Base-by-base conservation (phyloP, 1,284 basidiomycete genomes). In the Ceratobasidium sp. region DNA sequence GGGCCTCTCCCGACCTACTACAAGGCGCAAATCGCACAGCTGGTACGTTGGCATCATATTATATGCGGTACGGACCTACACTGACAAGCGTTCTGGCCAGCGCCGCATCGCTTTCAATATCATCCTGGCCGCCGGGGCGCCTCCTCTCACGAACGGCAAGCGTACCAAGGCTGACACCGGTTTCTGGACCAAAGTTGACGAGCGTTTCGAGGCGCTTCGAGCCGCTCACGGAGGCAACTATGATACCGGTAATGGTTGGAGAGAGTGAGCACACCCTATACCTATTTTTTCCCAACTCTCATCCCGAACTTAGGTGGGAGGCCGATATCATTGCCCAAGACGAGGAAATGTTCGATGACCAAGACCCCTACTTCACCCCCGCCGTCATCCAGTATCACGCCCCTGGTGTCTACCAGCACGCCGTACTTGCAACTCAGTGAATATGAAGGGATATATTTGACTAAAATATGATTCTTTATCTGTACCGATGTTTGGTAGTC, bases 1-100 rank as follows among this genome's bases (percentile, higher is more conserved):
- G n/a, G 16, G 23, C 55, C 55, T 23, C 55, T 59, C 7, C 23
- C 55, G 8, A 33, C 27, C 16, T 18, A 18, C 55, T 59, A 30
- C 27, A 59, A 59, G 23, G 55, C 55, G 5, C 55, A 59, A 27
- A 59, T 59, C n/a, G 55, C 55, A 10, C 55, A 59, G 55, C 27
- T 27, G 8, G 55, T 30, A 16, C 5, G 52, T 23, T n/a, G n/a
- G n/a, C 52, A 54, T 23, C 52, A 5, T 20, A 16, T 46, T 54
- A 54, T 54, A 20, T 54, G 16, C 20, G 7, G 7, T 20, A 16
- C 8, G 7, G 7, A 48, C 18, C 46, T 48, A 48, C 18, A n/a
- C 18, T 48, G 20, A 6, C 20, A 54, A 54, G 7, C 52, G 52
- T 16, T 7, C 7, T 20, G 7, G 5, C n/a, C 52, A 54, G 52